These are phyloP conservation scores for Raphanus sativus DNA, from an alignment of 345 rosid species.

Conservation along the genomic window DNA sequence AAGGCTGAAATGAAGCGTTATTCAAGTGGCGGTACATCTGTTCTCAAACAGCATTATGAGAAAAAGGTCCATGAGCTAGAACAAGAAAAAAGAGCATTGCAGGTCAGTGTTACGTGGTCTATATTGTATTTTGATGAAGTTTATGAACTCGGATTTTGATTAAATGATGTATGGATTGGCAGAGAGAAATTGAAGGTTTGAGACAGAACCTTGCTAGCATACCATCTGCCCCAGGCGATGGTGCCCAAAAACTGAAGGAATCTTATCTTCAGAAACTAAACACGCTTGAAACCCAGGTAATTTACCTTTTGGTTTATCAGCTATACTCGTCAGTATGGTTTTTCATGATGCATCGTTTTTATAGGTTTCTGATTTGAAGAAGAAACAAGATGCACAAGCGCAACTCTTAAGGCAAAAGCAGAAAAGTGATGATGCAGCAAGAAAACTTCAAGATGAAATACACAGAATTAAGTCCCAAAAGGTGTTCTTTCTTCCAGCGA, in stretches of 20 bases:
- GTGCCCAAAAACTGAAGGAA: slow-evolving; percentile 81
- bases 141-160: background rate
- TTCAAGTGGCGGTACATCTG: slow-evolving; percentile 67
- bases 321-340: background rate
- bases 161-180: slow-evolving; percentile 35
- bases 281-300: slow-evolving; percentile 84
- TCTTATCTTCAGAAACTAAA: slow-evolving; percentile 87
- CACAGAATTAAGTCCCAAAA: slow-evolving; percentile 85
- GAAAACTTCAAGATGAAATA: slow-evolving; percentile 82
- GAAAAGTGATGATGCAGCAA: slow-evolving; percentile 90
- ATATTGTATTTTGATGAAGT: background rate
- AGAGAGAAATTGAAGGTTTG: slow-evolving; percentile 91
- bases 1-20: slow-evolving; percentile 97
- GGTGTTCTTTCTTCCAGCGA: slow-evolving; percentile 40
- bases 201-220: slow-evolving; percentile 68
- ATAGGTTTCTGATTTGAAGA: slow-evolving; percentile 84
- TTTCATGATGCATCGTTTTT: slow-evolving; percentile 14
- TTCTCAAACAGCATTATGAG: slow-evolving; percentile 90
- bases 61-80: slow-evolving; percentile 88
- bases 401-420: slow-evolving; percentile 94
- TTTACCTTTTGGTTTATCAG: slow-evolving; percentile 18
- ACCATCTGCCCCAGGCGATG: slow-evolving; percentile 72
- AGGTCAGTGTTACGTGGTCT: slow-evolving; percentile 49
- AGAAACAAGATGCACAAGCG: slow-evolving; percentile 97
- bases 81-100: slow-evolving; percentile 74